phyloP scores from a whole-genome alignment of 116 monocot species.

The Cymodocea nodosa region DNA sequence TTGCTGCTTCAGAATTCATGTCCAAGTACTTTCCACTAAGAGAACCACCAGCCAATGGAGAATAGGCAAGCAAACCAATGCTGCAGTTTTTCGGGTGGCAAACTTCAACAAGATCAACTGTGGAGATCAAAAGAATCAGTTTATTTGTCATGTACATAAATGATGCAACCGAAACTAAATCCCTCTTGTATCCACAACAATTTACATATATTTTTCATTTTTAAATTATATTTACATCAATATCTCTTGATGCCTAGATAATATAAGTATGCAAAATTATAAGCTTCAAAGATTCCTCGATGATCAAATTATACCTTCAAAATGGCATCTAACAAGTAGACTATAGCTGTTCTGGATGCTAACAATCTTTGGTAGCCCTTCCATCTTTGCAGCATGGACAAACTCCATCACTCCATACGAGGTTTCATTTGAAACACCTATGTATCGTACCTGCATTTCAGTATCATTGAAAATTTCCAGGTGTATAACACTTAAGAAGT shows the following conservation, averaged over 20 bases:
- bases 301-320: constrained; percentile 43
- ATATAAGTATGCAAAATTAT: not conserved
- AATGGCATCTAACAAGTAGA: constrained; percentile 52
- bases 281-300: not conserved
- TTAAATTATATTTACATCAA: not conserved
- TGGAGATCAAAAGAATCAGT: constrained; percentile 5
- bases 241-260: not conserved
- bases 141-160: not conserved
- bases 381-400: constrained; percentile 65
- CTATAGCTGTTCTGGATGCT: constrained; percentile 94
- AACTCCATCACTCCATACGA: constrained; percentile 97
- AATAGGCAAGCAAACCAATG: constrained; percentile 78
- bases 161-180: no score
- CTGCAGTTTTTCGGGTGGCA: constrained; percentile 91
- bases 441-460: constrained; percentile 52
- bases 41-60: constrained; percentile 71
- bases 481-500: no score
- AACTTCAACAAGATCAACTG: constrained; percentile 90
- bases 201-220: not conserved
- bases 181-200: no score
- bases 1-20: constrained; percentile 42
- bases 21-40: constrained; percentile 87
- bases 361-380: constrained; percentile 81
- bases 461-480: no score
- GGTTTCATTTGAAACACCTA: constrained; percentile 97